Evolutionary conservation across 1,139 yeast species (phyloP), one percentile per base, ranked within the genome.

Genomic region (Nakaseomyces kungkrabaensis): DNA sequence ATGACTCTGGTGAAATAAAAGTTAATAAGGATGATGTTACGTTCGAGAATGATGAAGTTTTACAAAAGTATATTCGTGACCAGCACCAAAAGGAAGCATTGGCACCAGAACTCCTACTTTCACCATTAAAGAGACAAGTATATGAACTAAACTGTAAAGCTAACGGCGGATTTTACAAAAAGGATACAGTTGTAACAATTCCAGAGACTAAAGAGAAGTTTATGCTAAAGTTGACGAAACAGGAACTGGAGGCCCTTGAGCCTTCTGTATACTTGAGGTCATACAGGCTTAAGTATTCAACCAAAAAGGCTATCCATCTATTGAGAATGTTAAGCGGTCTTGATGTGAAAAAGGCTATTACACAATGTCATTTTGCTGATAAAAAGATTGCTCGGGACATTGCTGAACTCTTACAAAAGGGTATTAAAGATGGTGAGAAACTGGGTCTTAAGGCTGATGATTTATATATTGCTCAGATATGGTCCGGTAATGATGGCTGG

Each of bases 401-500:
- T 52, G 92, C 82, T 50, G 84, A 81, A 56, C 72, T 90, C 67
- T 75, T 92, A 52, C 79, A 82, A 60, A 73, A 78, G 48, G 96
- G 95, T 9, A 65, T 87, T 46, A 75, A 78, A 48, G 89, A 87
- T 62, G 89, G 90, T 29, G 71, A 76, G 54, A 72, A 70, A 44
- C 68, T 82, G 56, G 81, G 82, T 1, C 68, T 85, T 55, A 69
- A 83, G 56, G 76, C 79, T 24, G 77, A 83, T 56, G 76, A 76
- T 42, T 68, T 90, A 49, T 87, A 83, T 61, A 77, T 92, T 53
- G 81, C 84, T 48, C 86, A 86, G 63, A 79, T 89, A 56, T 92
- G 97, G 97, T 82, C 82, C 31, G 97, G 97, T 46, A 81, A 88
- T 54, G 97, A 90, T 66, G 96, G 96, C 13, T 63, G 69, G 48